Base-by-base conservation (phyloP, 768 basidiomycete genomes). In the Suillus tomentosus region DNA sequence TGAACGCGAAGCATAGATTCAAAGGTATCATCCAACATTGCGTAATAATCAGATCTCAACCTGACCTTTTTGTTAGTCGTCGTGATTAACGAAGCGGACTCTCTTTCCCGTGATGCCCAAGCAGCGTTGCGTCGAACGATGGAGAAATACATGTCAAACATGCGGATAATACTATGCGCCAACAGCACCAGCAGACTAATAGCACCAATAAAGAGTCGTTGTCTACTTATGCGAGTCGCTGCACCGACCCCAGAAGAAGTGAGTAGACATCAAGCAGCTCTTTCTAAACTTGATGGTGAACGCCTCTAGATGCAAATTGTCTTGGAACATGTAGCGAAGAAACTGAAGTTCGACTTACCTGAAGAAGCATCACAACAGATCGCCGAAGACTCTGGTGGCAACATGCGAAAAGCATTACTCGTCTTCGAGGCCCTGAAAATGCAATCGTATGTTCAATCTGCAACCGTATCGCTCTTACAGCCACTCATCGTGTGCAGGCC, bases 71-170 rank as follows among this genome's bases (percentile, higher is more conserved):
- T 7, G 54, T 7, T 67, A 98, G 96, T 96, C n/a, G 96, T 99
- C 59, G 84, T 99, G 64, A 97, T 99, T 72, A 98, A 99, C 69
- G 96, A 98, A 78, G 96, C 96, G 2, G 96, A 99, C 75, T 90
- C 93, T 0, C 84, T 99, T 48, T 89, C 94, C 13, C 89, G 96
- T 61, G 96, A 99, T 78, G 96, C 96, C 1, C 96, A 99, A 80
- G 95, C 96, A 0, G 96, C 96, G 9, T 84, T 99, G 40, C 89
- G 96, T 71, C 84, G 96, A 63, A 99, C 96, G 11, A 99, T 99
- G 96, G 96, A 99, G 74, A 99, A 98, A 77, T 99, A 96, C 81
- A 98, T 97, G 92, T 88, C 90, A 48, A 99, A 98, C 75, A 86
- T 99, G 86, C 88, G 96, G 36, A 90, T 99, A 71, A 96, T 99